These are phyloP conservation scores for Albugo laibachii DNA, from an alignment of 352 stramenopile species.

Conservation along the genomic window DNA sequence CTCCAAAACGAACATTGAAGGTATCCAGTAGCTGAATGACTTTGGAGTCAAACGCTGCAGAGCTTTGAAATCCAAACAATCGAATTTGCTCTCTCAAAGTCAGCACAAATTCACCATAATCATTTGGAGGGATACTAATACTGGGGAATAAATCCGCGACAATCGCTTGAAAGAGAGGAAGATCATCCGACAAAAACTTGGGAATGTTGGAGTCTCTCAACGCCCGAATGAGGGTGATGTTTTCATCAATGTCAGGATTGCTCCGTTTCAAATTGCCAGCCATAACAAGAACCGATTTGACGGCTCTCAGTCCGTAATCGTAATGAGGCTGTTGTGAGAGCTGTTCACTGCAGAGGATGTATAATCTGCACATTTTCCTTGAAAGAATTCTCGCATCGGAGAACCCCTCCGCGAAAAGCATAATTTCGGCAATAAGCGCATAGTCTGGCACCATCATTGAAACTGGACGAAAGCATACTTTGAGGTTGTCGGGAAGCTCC, in stretches of 20 bases:
- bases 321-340: conserved; percentile 90
- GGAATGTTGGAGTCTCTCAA: conserved; percentile 86
- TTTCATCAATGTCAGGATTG: conserved; percentile 51
- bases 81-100: conserved; percentile 34
- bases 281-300: conserved; percentile 88
- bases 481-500: conserved; percentile 93
- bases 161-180: conserved; percentile 83
- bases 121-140: conserved; percentile 57
- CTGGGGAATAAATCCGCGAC: conserved; percentile 84
- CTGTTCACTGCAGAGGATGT: conserved; percentile 85
- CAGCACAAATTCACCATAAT: conserved; percentile 71
- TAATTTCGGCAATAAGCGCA: conserved; percentile 91
- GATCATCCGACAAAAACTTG: conserved; percentile 86
- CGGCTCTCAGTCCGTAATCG: conserved; percentile 83
- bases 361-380: conserved; percentile 91
- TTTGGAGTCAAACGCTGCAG: conserved; percentile 79
- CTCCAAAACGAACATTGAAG: conserved; percentile 86
- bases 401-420: conserved; percentile 93
- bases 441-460: conserved; percentile 96
- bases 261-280: conserved; percentile 78
- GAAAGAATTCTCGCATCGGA: conserved; percentile 84
- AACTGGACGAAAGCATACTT: conserved; percentile 89
- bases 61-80: conserved; percentile 32
- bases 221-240: conserved; percentile 79
- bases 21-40: conserved; percentile 90